Base-by-base conservation (phyloP, 2,329 filamentous ascomycete species). In the Tolypocladium nubicola region DNA sequence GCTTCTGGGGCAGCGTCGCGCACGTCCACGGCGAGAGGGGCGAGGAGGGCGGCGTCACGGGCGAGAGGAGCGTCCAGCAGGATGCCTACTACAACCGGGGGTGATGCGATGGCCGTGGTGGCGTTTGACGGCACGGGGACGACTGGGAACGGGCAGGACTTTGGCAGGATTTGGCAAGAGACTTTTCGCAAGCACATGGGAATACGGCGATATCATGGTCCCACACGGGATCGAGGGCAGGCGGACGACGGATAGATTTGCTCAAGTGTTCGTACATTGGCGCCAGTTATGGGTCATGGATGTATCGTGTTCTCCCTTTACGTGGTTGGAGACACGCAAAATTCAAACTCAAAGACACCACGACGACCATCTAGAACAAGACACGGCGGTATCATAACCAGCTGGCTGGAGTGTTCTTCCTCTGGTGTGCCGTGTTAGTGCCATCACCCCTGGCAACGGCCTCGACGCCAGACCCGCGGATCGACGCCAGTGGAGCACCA, bases 1-100 rank as follows among this genome's bases (percentile, higher is more conserved):
- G 75, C 37, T 87, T 90, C 66, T 96, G 90, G 90, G 78, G 75
- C 37, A 69, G 68, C 23, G 75, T 79, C 65, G 65, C 66, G 40
- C 77, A 80, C 53, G 68, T 79, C 9, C 71, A 78, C 16, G 77
- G 79, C 10, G 76, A 80, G 56, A 68, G 68, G 30, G 77, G 76
- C 13, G 65, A 71, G 10, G 58, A 66, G 4, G 71, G 70, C 13
- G 71, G 68, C 8, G 72, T 81, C 11, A 56, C 66, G 16, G 60
- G 65, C 43, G 70, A 71, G 38, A 72, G 68, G 57, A 64, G 65
- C 26, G 65, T 70, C 60, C 71, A 75, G 66, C 77, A 79, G 64
- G 73, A 79, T n/a, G 73, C 73, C 6, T 83, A 83, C 62, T 83
- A 82, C 67, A 60, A 65, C 23, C 65, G 65, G 53, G 64, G 64